A percentile compares a stretch with the other conserved stretches of the same genome.
Evolutionary conservation across 768 basidiomycete species (phyloP).

Genomic region (Asterophora parasitica): DNA sequence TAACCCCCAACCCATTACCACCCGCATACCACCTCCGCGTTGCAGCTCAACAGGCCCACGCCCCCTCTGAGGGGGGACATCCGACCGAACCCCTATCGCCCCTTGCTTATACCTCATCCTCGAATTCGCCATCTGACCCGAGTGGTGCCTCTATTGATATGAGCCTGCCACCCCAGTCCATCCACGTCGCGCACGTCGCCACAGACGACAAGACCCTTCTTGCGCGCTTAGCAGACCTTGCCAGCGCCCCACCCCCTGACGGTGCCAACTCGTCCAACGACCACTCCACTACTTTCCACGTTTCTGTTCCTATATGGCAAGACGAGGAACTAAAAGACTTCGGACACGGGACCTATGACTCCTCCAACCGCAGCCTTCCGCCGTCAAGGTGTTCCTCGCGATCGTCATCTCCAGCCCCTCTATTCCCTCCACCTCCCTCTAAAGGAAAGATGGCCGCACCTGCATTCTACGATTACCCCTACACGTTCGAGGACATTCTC

Average conservation of each 20-base stretch:
- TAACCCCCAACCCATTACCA: slow-evolving; percentile 13
- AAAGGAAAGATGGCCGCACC: slow-evolving; percentile 37
- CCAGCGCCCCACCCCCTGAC: slow-evolving; percentile 47
- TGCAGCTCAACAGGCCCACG: slow-evolving; percentile 9
- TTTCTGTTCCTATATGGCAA: slow-evolving; percentile 51
- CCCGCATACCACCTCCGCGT: slow-evolving; percentile 42
- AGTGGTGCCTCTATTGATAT: background rate
- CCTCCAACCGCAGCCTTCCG: slow-evolving; percentile 1
- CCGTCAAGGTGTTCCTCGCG: slow-evolving; percentile 10
- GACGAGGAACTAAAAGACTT: slow-evolving; percentile 44
- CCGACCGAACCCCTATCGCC: background rate
- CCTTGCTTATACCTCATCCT: slow-evolving; percentile 10
- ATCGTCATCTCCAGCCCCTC: slow-evolving; percentile 21
- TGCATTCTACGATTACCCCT: slow-evolving; percentile 38
- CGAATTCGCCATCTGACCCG: slow-evolving; percentile 12
- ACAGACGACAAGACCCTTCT: slow-evolving; percentile 62
- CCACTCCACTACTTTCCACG: slow-evolving; percentile 18
- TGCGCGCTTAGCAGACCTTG: slow-evolving; percentile 45
- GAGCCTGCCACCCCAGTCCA: slow-evolving; percentile 18
- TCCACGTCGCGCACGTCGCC: slow-evolving; percentile 52
- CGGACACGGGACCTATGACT: slow-evolving; percentile 13
- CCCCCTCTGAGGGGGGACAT: slow-evolving; percentile 6
- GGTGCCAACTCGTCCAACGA: slow-evolving; percentile 11
- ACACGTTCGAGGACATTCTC: slow-evolving; percentile 31
- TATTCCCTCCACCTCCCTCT: slow-evolving; percentile 41